phyloP scores from a whole-genome alignment of 2,329 filamentous ascomycete species.

The Fusarium staphyleae region DNA sequence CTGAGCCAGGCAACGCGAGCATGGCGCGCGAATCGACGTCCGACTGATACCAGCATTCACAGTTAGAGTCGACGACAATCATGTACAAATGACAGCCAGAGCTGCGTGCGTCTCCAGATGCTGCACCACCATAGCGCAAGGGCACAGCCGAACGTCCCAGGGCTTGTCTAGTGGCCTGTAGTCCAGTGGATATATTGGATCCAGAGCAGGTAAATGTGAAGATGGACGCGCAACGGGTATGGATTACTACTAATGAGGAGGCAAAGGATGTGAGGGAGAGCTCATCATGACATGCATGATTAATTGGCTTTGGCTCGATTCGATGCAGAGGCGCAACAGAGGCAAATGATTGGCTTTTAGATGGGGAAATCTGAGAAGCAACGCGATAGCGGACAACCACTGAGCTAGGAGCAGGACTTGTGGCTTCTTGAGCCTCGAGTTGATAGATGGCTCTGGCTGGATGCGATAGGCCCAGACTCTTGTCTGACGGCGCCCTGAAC shows the following conservation, averaged over 20 bases:
- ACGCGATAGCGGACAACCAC: conserved; percentile 19
- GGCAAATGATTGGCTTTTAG: conserved; percentile 32
- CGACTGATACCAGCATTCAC: conserved; percentile 18
- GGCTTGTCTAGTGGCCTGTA: conserved; percentile 19
- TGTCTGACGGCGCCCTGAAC: conserved; percentile 17
- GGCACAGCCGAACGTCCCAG: conserved; percentile 13
- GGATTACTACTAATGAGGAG: conserved; percentile 6
- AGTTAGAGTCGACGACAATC: conserved; percentile 24
- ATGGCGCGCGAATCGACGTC: conserved; percentile 24
- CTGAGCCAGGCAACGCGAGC: conserved; percentile 33
- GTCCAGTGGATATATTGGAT: conserved; percentile 23
- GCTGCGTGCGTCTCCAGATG: not conserved
- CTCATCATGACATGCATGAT: conserved; percentile 41
- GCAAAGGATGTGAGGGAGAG: conserved; percentile 14
- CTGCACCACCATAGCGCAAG: conserved; percentile 12
- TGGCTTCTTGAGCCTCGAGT: conserved; percentile 5
- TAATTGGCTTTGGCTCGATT: conserved; percentile 33
- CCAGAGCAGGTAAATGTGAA: conserved; percentile 5
- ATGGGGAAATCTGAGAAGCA: conserved; percentile 17
- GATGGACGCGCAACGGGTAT: conserved; percentile 11
- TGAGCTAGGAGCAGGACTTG: conserved; percentile 15
- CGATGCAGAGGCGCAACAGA: conserved; percentile 18
- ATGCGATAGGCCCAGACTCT: conserved; percentile 21
- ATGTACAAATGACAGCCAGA: conserved; percentile 28
- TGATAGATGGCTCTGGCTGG: conserved; percentile 6